A percentile compares a stretch with the other conserved stretches of the same genome.
Conservation (phyloP, 116 monocot genomes). For the Posidonia oceanica region DNA sequence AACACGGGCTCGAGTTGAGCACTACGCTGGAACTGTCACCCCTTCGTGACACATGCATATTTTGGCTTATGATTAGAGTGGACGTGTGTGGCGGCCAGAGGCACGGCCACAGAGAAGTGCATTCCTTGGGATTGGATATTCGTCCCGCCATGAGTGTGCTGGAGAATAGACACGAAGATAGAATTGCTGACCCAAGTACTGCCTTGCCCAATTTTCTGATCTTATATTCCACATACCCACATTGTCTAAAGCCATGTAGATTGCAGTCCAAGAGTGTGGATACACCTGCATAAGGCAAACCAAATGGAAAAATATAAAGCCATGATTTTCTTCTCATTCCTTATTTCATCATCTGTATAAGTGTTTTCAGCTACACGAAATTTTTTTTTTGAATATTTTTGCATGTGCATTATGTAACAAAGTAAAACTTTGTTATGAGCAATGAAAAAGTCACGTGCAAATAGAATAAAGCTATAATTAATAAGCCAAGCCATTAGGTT, state of each 20-base stretch:
- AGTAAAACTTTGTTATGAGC: too few species aligned
- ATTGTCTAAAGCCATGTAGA: conserved; percentile 61
- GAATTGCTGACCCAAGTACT: conserved; percentile 64
- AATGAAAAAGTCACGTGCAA: too few species aligned
- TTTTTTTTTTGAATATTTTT: too few species aligned
- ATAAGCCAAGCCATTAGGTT: too few species aligned
- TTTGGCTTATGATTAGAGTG: conserved; percentile 12
- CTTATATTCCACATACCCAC: conserved; percentile 80
- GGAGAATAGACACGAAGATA: conserved; percentile 65
- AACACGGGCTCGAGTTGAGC: background rate
- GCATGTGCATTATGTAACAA: too few species aligned
- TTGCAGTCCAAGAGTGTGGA: conserved; percentile 55
- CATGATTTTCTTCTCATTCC: too few species aligned
- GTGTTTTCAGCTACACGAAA: too few species aligned
- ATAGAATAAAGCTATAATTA: too few species aligned
- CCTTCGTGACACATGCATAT: conserved; percentile 5
- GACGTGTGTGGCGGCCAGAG: conserved; percentile 38
- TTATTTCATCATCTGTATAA: too few species aligned
- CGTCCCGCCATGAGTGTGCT: conserved; percentile 60
- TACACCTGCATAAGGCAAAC: conserved; percentile 34
- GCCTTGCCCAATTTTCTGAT: conserved; percentile 60
- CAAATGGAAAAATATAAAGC: background rate
- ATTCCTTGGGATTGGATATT: conserved; percentile 52
- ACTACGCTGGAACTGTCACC: conserved; percentile 4
- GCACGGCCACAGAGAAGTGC: conserved; percentile 65